Percentiles rank a stretch among this genome's conserved stretches.
Conservation (phyloP, 768 basidiomycete genomes). For the Pleurotus giganteus region DNA sequence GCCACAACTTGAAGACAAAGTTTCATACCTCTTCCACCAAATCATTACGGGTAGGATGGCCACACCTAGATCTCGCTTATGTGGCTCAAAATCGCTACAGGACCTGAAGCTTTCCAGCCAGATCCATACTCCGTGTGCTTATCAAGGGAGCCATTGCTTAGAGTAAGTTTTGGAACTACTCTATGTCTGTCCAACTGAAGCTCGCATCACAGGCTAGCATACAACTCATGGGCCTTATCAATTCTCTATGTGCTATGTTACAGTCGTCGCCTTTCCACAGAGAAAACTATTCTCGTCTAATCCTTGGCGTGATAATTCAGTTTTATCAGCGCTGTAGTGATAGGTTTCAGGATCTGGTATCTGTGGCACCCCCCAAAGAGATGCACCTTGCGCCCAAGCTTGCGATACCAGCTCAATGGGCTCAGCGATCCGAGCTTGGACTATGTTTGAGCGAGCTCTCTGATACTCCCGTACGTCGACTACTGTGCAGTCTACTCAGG, state of each 20-base stretch:
- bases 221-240: constrained; percentile 84
- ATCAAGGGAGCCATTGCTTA: constrained; percentile 73
- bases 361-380: constrained; percentile 30
- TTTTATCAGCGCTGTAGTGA: constrained; percentile 95
- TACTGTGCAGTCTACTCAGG: background rate
- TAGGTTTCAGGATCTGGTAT: constrained; percentile 74
- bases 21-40: constrained; percentile 81
- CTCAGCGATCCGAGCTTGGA: constrained; percentile 78
- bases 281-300: constrained; percentile 92
- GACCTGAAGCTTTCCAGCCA: constrained; percentile 84
- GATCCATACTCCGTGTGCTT: constrained; percentile 67
- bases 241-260: constrained; percentile 90
- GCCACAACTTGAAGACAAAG: constrained; percentile 94
- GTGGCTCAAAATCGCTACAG: constrained; percentile 30
- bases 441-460: constrained; percentile 70
- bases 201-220: constrained; percentile 61
- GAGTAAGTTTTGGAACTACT: constrained; percentile 40
- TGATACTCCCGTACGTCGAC: constrained; percentile 43
- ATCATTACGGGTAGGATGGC: constrained; percentile 69
- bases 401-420: constrained; percentile 75
- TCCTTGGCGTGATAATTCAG: constrained; percentile 91
- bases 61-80: constrained; percentile 3
- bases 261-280: constrained; percentile 90
- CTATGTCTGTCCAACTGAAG: constrained; percentile 6
- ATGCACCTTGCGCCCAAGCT: constrained; percentile 43